A percentile compares a stretch with the other conserved stretches of the same genome.
Evolutionary conservation across 345 rosid genomes (phyloP).

Genomic region (Salix arbutifolia): DNA sequence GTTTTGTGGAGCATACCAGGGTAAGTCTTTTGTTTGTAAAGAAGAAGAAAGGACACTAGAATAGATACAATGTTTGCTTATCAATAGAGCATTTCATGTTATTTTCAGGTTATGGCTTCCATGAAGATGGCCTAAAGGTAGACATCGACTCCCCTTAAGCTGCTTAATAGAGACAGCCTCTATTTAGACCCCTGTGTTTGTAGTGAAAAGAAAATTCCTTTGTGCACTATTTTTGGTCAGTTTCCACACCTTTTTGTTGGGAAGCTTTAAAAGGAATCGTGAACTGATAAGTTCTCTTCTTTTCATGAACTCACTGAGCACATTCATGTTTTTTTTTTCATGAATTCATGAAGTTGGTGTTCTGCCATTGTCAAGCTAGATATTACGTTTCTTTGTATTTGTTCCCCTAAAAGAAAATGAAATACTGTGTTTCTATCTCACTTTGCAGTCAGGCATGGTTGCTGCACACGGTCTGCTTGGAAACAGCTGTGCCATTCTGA

Average conservation of each 20-base stretch:
- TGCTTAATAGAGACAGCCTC: background rate
- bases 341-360: background rate
- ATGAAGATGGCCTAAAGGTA: conserved; percentile 92
- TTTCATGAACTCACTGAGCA: no score
- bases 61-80: background rate
- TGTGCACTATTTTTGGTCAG: background rate
- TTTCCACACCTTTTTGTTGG: background rate
- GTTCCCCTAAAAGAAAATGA: background rate
- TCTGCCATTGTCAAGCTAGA: background rate
- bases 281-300: background rate
- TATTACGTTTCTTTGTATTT: background rate
- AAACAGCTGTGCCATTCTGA: conserved; percentile 34
- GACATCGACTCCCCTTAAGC: background rate
- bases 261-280: background rate
- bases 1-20: conserved; percentile 94
- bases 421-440: background rate
- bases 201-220: background rate
- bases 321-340: background rate
- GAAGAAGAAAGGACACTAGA: background rate
- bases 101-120: conserved; percentile 87
- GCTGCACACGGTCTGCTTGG: conserved; percentile 70
- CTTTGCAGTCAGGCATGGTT: conserved; percentile 63
- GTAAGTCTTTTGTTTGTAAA: conserved; percentile 26
- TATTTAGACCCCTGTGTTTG: background rate
- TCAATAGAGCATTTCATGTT: conserved; percentile 1